Conservation (phyloP, 345 rosid species). For the Angophora floribunda region DNA sequence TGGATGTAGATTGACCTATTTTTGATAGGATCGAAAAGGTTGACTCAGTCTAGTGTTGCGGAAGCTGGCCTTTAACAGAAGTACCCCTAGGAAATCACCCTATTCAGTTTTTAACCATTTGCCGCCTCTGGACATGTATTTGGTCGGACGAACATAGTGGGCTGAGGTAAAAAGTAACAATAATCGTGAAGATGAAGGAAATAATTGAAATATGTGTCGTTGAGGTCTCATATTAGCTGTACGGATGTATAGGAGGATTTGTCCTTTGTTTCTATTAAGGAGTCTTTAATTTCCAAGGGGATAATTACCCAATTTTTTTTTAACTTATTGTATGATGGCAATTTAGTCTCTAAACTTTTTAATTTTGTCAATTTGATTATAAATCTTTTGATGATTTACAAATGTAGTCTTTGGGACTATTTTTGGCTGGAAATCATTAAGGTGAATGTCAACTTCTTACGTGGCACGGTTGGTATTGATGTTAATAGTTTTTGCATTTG, state of each 20-base stretch:
- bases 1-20: not conserved
- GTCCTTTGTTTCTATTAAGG: not conserved
- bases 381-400: not conserved
- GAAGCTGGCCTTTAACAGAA: not conserved
- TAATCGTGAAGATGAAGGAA: not conserved
- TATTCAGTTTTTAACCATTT: not conserved
- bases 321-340: accelerated
- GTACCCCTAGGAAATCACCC: not conserved
- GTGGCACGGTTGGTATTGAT: not conserved
- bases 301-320: not conserved
- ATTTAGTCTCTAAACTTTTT: not conserved
- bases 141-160: not conserved
- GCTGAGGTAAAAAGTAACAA: not conserved
- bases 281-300: not conserved
- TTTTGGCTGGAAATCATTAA: not conserved
- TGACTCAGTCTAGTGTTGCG: not conserved
- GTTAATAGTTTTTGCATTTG: not conserved
- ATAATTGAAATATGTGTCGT: not conserved
- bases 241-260: not conserved
- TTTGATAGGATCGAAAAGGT: not conserved
- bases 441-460: not conserved
- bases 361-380: not conserved
- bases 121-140: not conserved
- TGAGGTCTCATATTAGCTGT: not conserved
- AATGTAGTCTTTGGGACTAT: not conserved